These are phyloP conservation scores for Aspergillus sp. DNA, from an alignment of 2,329 filamentous ascomycete genomes.

Conservation along the genomic window DNA sequence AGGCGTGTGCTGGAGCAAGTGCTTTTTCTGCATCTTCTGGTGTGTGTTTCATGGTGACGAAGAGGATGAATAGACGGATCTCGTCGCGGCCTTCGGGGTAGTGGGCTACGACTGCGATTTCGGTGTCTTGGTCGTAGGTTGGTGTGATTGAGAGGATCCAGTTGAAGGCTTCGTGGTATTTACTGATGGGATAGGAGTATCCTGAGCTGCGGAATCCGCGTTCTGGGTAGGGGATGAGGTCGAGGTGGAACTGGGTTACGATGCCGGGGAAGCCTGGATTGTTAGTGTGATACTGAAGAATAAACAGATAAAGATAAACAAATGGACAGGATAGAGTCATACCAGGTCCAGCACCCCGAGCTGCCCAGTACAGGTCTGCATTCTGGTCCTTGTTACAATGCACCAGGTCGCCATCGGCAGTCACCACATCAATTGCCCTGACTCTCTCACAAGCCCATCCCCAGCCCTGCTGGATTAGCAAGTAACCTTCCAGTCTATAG, in stretches of 20 bases:
- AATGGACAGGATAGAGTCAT: background rate
- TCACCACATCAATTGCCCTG: slow-evolving; percentile 49
- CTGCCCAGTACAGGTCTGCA: slow-evolving; percentile 51
- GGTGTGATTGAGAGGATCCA: slow-evolving; percentile 42
- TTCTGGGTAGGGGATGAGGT: slow-evolving; percentile 23
- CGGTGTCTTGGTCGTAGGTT: slow-evolving; percentile 20
- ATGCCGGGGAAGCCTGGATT: slow-evolving; percentile 49
- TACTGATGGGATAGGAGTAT: slow-evolving; percentile 51
- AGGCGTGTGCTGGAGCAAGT: slow-evolving; percentile 23
- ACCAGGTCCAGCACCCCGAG: slow-evolving; percentile 50
- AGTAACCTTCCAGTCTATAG: background rate
- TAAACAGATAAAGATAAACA: no score
- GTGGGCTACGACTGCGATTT: slow-evolving; percentile 24
- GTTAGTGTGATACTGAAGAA: no score
- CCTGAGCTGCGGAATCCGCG: slow-evolving; percentile 31
- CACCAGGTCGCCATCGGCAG: slow-evolving; percentile 40
- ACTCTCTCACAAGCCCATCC: slow-evolving; percentile 55
- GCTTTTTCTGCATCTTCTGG: slow-evolving; percentile 14
- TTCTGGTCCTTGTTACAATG: slow-evolving; percentile 37
- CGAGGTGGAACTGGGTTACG: slow-evolving; percentile 53
- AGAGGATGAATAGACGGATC: slow-evolving; percentile 15
- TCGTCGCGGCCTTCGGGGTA: slow-evolving; percentile 40
- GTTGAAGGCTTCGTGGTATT: slow-evolving; percentile 47
- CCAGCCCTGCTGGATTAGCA: slow-evolving; percentile 45
- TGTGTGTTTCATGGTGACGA: slow-evolving; percentile 20